Evolutionary conservation across 257 asterid species (phyloP), one percentile per base, ranked within the genome.

Genomic region (Cruciata laevipes): DNA sequence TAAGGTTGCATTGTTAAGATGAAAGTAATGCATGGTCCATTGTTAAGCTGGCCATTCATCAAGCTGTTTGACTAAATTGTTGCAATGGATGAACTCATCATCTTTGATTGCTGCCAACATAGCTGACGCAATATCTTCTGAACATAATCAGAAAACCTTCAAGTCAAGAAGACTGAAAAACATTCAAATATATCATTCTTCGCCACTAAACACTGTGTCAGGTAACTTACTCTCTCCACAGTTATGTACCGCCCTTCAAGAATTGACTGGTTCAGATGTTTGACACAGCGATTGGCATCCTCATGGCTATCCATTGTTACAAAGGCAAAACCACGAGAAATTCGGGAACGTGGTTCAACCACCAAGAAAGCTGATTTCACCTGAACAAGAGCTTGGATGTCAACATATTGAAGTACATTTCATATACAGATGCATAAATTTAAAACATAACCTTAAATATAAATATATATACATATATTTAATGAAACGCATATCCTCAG

Each of bases 71-170:
- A 78, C 69, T 73, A 68, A 71, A 74, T 71, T 88, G 97, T 88
- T 88, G 96, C 88, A 84, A 90, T 81, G 89, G 89, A 77, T 86
- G 94, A 88, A 83, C 89, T 94, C 95, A 77, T 89, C 94, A 88
- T 85, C 99, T 88, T 86, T 94, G 96, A 80, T 85, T 84, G 93
- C 90, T 85, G 95, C 95, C 95, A 90, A 86, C 89, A 90, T 72
- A 81, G 95, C 95, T 90, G 96, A 84, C 78, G 82, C 89, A 87
- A 85, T 84, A 78, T 83, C 87, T 90, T 94, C 99, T 94, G 96
- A 87, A 94, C 81, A 82, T 88, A 85, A 84, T 92, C 96, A 90
- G 85, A 87, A 87, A 87, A 86, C 90, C 91, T 90, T 84, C 90
- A 87, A 77, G 92, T 87, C 89, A 88, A 93, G 89, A 75, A 79